Evolutionary conservation across 1,284 basidiomycete species (phyloP), one percentile per base, ranked within the genome.

Genomic region (Ustilago curta): DNA sequence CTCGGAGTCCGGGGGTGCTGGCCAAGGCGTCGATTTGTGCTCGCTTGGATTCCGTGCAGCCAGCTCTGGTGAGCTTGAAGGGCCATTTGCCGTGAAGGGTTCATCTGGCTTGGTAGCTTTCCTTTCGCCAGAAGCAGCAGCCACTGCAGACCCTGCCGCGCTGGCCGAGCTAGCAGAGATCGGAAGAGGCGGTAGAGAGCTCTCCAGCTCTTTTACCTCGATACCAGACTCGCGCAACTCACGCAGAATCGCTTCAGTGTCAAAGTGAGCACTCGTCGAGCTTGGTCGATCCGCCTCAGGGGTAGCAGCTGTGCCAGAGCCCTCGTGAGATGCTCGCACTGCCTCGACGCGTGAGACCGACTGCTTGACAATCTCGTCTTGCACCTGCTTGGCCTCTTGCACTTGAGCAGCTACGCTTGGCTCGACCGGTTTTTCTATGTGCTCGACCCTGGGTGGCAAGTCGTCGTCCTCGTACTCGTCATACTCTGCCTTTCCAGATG

Each of bases 381-480:
- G 60, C 44, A 25, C 37, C 54, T 65, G 58, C 66, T 70, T 64
- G 23, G 68, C 69, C 18, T 70, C 55, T 14, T 49, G 42, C n/a
- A 62, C 69, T 29, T 64, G 27, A 16, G 49, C 40, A 9, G 59
- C 45, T 4, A 19, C 32, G 14, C 54, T 23, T 27, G 49, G 9
- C 18, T 48, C 55, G 0, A 14, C 43, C 21, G 42, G 45, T 23
- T 60, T 42, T 11, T 40, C 39, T 9, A 57, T 27, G 14, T 59
- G 49, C 42, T 70, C 73, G n/a, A 70, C 57, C 12, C 80, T 55
- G 1, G 77, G 77, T 2, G 80, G 80, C 27, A 82, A 44, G 44
- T 81, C 79, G 40, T 81, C 80, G 25, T 80, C 80, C 29, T 80
- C 79, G 49, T 76, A 70, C 50, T 80, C 72, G 52, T 81, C 76